phyloP scores from a whole-genome alignment of 768 basidiomycete genomes.

The Phaeotremella skinneri region DNA sequence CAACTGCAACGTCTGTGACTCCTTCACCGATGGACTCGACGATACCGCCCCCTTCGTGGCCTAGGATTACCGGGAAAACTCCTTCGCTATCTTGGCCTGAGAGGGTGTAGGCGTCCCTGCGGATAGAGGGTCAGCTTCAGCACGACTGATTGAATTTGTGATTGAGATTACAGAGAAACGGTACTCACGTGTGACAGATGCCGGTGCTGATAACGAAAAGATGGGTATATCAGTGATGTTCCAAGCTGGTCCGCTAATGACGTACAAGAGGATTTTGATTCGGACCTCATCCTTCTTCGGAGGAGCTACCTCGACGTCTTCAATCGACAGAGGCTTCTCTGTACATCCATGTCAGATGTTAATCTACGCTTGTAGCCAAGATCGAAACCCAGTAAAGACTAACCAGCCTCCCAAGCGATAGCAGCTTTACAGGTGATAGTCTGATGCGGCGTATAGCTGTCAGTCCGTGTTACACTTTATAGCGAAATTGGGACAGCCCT shows the following conservation, averaged over 20 bases:
- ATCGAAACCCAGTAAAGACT: constrained; percentile 45
- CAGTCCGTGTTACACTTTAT: background rate
- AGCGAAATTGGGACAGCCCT: constrained; percentile 7
- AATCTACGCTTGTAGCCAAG: background rate
- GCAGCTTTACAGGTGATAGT: constrained; percentile 83
- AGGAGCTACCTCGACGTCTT: constrained; percentile 90
- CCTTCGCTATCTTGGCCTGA: constrained; percentile 96
- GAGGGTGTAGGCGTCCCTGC: constrained; percentile 84
- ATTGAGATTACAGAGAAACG: constrained; percentile 1
- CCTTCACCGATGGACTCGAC: constrained; percentile 97
- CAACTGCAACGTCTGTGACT: constrained; percentile 74
- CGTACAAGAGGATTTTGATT: constrained; percentile 74
- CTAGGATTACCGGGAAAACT: constrained; percentile 86
- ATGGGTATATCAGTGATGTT: background rate
- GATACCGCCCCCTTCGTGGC: constrained; percentile 65
- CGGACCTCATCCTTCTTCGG: constrained; percentile 87
- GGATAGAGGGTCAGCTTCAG: constrained; percentile 3
- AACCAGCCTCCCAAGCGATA: constrained; percentile 90
- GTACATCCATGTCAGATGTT: background rate
- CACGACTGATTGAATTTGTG: background rate
- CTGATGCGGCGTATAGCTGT: constrained; percentile 22
- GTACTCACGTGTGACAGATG: constrained; percentile 78
- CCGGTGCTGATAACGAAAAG: constrained; percentile 61
- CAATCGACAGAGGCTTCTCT: constrained; percentile 65
- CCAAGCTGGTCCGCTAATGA: constrained; percentile 1